Percentiles rank a stretch among this genome's conserved stretches.
These are phyloP conservation scores for Eucalyptus dawsonii DNA, from an alignment of 345 rosid genomes.

Conservation along the genomic window DNA sequence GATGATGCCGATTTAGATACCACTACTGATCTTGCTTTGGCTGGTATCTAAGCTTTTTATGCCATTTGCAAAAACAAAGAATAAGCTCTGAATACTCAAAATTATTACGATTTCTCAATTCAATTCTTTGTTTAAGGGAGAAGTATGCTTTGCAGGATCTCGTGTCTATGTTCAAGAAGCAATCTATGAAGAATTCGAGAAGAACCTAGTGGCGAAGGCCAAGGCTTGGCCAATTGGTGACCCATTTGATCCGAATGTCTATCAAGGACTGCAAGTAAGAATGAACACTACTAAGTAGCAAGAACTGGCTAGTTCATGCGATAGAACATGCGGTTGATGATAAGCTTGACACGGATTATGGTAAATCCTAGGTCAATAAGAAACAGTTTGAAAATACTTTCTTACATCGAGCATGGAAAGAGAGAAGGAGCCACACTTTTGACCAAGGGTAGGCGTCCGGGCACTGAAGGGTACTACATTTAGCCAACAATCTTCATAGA, in stretches of 20 bases:
- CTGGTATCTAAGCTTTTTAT: neutral
- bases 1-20: constrained; percentile 55
- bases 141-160: constrained; percentile 59
- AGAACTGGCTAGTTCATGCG: neutral
- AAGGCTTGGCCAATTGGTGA: constrained; percentile 53
- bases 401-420: constrained; percentile 58
- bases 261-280: constrained; percentile 66
- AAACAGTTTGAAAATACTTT: constrained; percentile 37
- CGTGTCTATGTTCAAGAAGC: constrained; percentile 76
- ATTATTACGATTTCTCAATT: neutral
- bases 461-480: constrained; percentile 53
- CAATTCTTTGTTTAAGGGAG: constrained; percentile 32
- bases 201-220: constrained; percentile 43
- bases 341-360: neutral
- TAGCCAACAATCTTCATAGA: constrained; percentile 59
- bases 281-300: neutral
- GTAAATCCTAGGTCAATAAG: constrained; percentile 27
- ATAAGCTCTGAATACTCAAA: neutral
- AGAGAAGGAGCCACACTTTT: constrained; percentile 57
- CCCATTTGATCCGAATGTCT: constrained; percentile 40
- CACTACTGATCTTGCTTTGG: constrained; percentile 45
- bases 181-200: constrained; percentile 40
- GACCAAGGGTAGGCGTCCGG: constrained; percentile 32
- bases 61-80: neutral
- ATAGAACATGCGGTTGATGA: neutral